phyloP scores from a whole-genome alignment of 352 stramenopile genomes.

The Phytophthora sp. region DNA sequence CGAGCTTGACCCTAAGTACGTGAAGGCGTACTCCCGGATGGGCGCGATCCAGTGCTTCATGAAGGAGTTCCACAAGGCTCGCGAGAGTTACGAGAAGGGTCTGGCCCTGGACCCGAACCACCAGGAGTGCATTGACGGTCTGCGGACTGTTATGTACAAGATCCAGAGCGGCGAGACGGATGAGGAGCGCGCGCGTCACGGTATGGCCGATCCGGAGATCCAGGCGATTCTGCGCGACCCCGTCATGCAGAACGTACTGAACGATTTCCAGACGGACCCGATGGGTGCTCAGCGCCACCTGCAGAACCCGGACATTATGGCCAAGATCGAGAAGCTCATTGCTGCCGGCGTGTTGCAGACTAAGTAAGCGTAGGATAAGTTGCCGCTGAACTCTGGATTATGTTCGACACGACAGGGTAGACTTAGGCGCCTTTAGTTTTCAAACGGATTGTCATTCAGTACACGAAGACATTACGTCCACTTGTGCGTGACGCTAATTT shows the following conservation, averaged over 20 bases:
- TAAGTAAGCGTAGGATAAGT: constrained; percentile 59
- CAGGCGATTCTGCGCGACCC: constrained; percentile 97
- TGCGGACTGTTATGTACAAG: constrained; percentile 93
- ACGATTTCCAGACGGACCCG: constrained; percentile 98
- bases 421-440: constrained; percentile 14
- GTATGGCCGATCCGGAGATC: constrained; percentile 99
- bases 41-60: constrained; percentile 99
- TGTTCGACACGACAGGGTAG: background rate
- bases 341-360: constrained; percentile 97
- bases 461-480: background rate
- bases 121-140: constrained; percentile 95
- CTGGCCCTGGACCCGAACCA: constrained; percentile 95
- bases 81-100: constrained; percentile 97
- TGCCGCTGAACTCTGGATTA: background rate
- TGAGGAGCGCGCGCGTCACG: constrained; percentile 96
- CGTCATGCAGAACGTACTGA: constrained; percentile 97
- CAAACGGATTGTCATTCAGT: constrained; percentile 5
- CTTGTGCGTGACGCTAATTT: no score
- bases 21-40: constrained; percentile 98
- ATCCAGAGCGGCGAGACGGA: constrained; percentile 97
- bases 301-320: constrained; percentile 93
- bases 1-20: constrained; percentile 98
- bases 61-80: constrained; percentile 99
- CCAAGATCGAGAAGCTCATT: constrained; percentile 99
- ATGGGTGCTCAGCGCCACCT: constrained; percentile 92